phyloP scores from a whole-genome alignment of 139 green algal genomes.

The Tetradesmus obliquus region DNA sequence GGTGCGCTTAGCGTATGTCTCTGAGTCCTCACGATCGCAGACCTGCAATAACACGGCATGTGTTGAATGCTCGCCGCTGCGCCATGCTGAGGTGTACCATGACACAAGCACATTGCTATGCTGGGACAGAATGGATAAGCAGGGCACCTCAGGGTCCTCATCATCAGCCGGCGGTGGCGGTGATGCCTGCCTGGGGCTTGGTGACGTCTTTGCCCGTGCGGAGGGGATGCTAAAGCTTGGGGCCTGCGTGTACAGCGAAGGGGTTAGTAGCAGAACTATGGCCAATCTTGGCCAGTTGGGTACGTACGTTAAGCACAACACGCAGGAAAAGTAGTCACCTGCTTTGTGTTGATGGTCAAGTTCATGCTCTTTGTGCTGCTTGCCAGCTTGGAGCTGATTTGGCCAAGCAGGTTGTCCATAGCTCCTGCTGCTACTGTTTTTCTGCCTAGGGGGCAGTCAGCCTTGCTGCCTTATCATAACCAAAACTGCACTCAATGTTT shows the following conservation, averaged over 20 bases:
- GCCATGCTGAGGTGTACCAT: background rate
- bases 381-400: slow-evolving; percentile 40
- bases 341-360: slow-evolving; percentile 1
- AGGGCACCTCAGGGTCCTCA: background rate
- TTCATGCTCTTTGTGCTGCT: slow-evolving; percentile 27
- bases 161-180: background rate
- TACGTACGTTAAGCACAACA: background rate
- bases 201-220: background rate
- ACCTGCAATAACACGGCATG: slow-evolving; percentile 4
- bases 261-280: background rate
- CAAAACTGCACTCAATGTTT: too few relatives aligned
- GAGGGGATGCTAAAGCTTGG: slow-evolving; percentile 5
- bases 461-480: background rate
- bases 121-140: background rate
- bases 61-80: background rate
- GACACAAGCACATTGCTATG: background rate
- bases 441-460: background rate
- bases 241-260: background rate
- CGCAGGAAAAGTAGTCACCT: background rate
- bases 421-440: background rate
- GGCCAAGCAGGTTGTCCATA: slow-evolving; percentile 44
- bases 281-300: background rate
- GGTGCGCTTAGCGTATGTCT: slow-evolving; percentile 48
- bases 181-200: background rate
- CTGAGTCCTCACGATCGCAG: slow-evolving; percentile 39